Evolutionary conservation across 371 early-diverging fungal genomes (phyloP), one percentile per base, ranked within the genome.

Genomic region (Apophysomyces elegans): DNA sequence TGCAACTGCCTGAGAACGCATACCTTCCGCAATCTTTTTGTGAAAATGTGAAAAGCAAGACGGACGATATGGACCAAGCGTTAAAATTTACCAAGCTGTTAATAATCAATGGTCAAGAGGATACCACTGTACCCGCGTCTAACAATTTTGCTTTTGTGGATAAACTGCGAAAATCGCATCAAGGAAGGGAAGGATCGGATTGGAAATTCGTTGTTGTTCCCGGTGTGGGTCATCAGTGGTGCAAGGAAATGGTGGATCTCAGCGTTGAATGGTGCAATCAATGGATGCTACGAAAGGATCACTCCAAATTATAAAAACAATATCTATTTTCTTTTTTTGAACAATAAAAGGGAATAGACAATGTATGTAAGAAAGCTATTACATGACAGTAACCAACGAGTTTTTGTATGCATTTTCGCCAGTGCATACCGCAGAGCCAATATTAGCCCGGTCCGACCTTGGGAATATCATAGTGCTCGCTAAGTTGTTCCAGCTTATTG

Each of bases 391-490:
- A 26, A 26, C 32, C 32, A 26, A 26, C n/a, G 35, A 14, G 14
- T n/a, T 47, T 50, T 21, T 56, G 50, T 7, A 50, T 26, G 35
- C 56, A 13, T 63, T 56, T 11, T 18, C 37, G 12, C n/a, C 45
- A 26, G 46, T 16, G 18, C 7, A 9, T 18, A 21, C 32, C 4
- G 8, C 13, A 43, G 9, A 38, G 12, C 37, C 8, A 14, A 36
- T 77, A 54, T 83, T 83, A 85, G 70, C 80, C 88, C 62, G 88
- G 88, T 62, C 87, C 87, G 56, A 89, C 89, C 66, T 89, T 89
- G 62, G 90, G 90, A 75, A 89, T 87, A 64, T 89, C 90, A 66
- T 88, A 85, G 71, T 89, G 90, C 69, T 89, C 90, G 37, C 88
- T 88, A 64, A 89, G 79, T 41, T 86, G 78, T 63, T 89, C 90